phyloP scores from a whole-genome alignment of 106 monocot species.

The Dactylorhiza incarnata region DNA sequence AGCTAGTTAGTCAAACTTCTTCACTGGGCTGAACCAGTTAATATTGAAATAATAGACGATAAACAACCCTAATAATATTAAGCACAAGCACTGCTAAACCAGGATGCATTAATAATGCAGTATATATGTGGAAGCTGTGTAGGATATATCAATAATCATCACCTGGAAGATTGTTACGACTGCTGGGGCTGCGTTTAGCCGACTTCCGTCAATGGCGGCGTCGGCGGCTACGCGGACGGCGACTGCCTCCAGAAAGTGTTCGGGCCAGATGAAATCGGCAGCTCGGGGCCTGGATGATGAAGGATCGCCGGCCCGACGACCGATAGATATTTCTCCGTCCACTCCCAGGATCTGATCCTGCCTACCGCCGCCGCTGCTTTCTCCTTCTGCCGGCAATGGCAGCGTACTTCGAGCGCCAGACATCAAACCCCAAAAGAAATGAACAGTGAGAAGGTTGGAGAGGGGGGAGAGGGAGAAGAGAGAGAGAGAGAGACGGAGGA shows the following conservation, averaged over 20 bases:
- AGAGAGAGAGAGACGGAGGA: neutral
- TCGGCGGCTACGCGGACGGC: conserved; percentile 33
- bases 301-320: conserved; percentile 12
- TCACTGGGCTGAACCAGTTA: neutral
- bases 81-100: too few species aligned
- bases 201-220: conserved; percentile 21
- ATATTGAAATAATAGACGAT: too few species aligned
- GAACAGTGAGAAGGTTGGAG: neutral
- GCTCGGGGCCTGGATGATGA: conserved; percentile 35
- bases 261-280: conserved; percentile 52
- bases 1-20: too few species aligned
- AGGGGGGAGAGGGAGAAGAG: neutral
- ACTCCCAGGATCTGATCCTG: neutral
- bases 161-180: conserved; percentile 61
- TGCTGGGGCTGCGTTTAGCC: conserved; percentile 59
- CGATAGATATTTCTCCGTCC: neutral
- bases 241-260: conserved; percentile 60
- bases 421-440: conserved; percentile 4
- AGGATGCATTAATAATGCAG: too few species aligned
- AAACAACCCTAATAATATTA: too few species aligned
- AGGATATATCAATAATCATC: too few species aligned
- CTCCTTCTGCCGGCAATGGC: conserved; percentile 3
- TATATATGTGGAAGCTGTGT: too few species aligned
- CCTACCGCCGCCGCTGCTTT: neutral
- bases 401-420: neutral